Conservation (phyloP, 1,284 basidiomycete genomes). For the Ceratobasidium sp. region DNA sequence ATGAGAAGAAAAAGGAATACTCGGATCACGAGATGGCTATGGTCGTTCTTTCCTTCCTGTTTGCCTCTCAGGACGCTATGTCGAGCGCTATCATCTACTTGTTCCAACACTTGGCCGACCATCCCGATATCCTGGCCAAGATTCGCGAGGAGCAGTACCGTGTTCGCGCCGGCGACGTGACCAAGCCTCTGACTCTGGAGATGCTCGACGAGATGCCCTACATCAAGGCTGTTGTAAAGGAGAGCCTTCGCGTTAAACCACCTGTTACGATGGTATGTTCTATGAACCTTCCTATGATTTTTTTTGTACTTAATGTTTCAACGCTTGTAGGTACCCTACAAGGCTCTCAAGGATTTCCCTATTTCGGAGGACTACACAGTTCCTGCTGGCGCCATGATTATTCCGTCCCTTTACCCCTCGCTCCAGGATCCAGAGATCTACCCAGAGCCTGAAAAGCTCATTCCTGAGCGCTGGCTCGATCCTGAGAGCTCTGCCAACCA, state of each 20-base stretch:
- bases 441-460: constrained; percentile 85
- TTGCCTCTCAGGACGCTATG: constrained; percentile 99
- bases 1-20: constrained; percentile 85
- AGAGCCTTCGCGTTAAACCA: constrained; percentile 89
- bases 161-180: constrained; percentile 81
- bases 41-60: constrained; percentile 96
- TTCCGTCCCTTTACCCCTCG: constrained; percentile 96
- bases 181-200: constrained; percentile 87
- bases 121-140: constrained; percentile 89
- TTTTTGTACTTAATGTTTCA: background rate
- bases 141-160: constrained; percentile 91
- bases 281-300: background rate
- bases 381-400: constrained; percentile 92
- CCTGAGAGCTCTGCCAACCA: constrained; percentile 80
- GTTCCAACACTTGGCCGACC: constrained; percentile 95
- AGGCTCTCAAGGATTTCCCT: constrained; percentile 88
- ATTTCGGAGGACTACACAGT: constrained; percentile 92
- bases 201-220: constrained; percentile 94
- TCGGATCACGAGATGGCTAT: constrained; percentile 95
- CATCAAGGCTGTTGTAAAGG: constrained; percentile 90
- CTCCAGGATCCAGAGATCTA: constrained; percentile 91
- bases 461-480: constrained; percentile 94
- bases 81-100: constrained; percentile 91
- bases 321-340: constrained; percentile 84
- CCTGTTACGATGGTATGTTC: constrained; percentile 87